Base-by-base conservation (phyloP, 140 eudicot species). In the Bidens hawaiensis region DNA sequence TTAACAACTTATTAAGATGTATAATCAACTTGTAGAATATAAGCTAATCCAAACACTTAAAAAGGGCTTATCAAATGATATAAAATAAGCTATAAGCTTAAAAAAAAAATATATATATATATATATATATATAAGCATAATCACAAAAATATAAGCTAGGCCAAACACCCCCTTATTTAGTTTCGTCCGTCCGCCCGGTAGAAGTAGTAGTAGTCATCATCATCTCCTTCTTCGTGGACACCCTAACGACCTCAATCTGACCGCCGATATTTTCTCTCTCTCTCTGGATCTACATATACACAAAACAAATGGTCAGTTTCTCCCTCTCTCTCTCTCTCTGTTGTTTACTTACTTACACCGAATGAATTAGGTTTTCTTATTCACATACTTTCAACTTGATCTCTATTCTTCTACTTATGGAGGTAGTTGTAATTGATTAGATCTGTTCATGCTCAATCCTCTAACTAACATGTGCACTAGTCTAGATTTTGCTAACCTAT, bases 231-330 rank as follows among this genome's bases (percentile, higher is more conserved):
- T 72, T 63, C 71, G 60, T 64, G 77, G 77, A 65, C 64, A 72
- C 72, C 77, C 71, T 72, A 64, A 72, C 58, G 77, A 72, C 72
- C 66, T 53, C 51, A 46, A 31, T 52, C 77, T 63, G 71, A 72
- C 77, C 24, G 16, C 43, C 23, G 30, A 31, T 67, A 12, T 18
- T 6, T 34, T 36, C 16, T 67, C 46, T 16, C n/a, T 25, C 36
- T 36, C 36, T 34, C 33, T 53, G 4, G 34, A 51, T 27, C 70
- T 72, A 43, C 65, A 28, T n/a, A n/a, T n/a, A n/a, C n/a, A n/a
- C n/a, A n/a, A n/a, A n/a, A n/a, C n/a, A n/a, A 15, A 15, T 72
- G 71, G 72, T 64, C 46, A 60, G 58, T 45, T 16, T 45, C 26
- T 54, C 52, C n/a, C 53, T 42, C n/a, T 34, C 62, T 60, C 55